Percentiles rank a stretch among this genome's conserved stretches.
These are phyloP conservation scores for Stephanodiscus triporus DNA, from an alignment of 108 stramenopile genomes.

Conservation along the genomic window DNA sequence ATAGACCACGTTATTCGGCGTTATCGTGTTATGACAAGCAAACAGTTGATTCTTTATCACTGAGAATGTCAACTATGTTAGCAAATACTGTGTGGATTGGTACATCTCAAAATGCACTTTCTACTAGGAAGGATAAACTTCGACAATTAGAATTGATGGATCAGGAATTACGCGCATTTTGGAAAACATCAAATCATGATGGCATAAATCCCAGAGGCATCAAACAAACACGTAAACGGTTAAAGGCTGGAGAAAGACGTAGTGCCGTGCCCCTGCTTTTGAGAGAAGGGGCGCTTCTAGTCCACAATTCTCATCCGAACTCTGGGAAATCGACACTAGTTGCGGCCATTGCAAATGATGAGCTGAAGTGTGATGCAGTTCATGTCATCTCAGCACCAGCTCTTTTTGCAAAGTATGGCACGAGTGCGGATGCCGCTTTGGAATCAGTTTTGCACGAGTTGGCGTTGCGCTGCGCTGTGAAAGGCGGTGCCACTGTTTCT, in stretches of 20 bases:
- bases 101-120: constrained; percentile 25
- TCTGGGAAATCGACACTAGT: constrained; percentile 74
- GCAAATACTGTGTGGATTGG: constrained; percentile 37
- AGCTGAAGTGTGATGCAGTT: constrained; percentile 55
- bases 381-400: constrained; percentile 65
- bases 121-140: constrained; percentile 15
- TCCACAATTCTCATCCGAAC: constrained; percentile 40
- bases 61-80: constrained; percentile 41
- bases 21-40: constrained; percentile 37
- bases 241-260: constrained; percentile 2
- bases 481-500: constrained; percentile 11
- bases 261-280: constrained; percentile 30
- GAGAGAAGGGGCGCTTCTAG: constrained; percentile 46
- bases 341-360: constrained; percentile 55
- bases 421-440: constrained; percentile 75
- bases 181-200: constrained; percentile 4
- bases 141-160: constrained; percentile 14
- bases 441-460: constrained; percentile 69
- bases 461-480: constrained; percentile 59
- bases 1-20: constrained; percentile 11
- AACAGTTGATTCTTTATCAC: constrained; percentile 40
- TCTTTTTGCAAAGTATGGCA: constrained; percentile 76
- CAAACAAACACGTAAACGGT: not conserved
- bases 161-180: constrained; percentile 19
- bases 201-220: not conserved